A percentile compares a stretch with the other conserved stretches of the same genome.
Conservation (phyloP, 768 basidiomycete genomes). For the Suillus bovinus region DNA sequence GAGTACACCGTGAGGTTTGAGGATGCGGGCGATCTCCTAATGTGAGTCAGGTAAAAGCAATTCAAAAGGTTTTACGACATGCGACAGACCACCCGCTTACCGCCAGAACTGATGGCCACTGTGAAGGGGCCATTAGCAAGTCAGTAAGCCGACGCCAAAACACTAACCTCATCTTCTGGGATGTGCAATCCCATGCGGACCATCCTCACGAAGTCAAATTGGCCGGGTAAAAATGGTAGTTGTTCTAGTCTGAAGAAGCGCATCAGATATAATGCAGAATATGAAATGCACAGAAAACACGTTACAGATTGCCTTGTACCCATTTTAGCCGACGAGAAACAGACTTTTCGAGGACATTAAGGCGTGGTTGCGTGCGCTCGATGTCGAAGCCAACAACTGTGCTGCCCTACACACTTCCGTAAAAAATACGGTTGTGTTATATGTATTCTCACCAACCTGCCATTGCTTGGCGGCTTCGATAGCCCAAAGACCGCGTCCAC, state of each 20-base stretch:
- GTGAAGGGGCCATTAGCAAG: conserved; percentile 18
- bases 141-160: conserved; percentile 3
- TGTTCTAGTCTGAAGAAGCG: conserved; percentile 52
- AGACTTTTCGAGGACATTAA: conserved; percentile 36
- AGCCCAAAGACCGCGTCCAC: conserved; percentile 71
- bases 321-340: conserved; percentile 57
- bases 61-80: conserved; percentile 18
- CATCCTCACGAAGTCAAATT: conserved; percentile 70
- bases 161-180: conserved; percentile 68
- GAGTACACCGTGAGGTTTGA: conserved; percentile 59
- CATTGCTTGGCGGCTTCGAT: conserved; percentile 68
- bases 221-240: conserved; percentile 55
- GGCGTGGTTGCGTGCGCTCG: conserved; percentile 51
- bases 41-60: conserved; percentile 9
- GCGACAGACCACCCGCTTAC: conserved; percentile 35
- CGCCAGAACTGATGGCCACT: conserved; percentile 71
- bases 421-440: conserved; percentile 6
- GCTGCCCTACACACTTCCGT: conserved; percentile 41
- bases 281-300: conserved; percentile 9
- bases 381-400: conserved; percentile 63
- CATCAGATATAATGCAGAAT: conserved; percentile 13
- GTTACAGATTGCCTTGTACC: conserved; percentile 70
- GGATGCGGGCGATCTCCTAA: conserved; percentile 68
- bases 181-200: conserved; percentile 64
- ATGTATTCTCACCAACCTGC: conserved; percentile 44